These are phyloP conservation scores for Castanopsis chinensis DNA, from an alignment of 306 rosid genomes.

Conservation along the genomic window DNA sequence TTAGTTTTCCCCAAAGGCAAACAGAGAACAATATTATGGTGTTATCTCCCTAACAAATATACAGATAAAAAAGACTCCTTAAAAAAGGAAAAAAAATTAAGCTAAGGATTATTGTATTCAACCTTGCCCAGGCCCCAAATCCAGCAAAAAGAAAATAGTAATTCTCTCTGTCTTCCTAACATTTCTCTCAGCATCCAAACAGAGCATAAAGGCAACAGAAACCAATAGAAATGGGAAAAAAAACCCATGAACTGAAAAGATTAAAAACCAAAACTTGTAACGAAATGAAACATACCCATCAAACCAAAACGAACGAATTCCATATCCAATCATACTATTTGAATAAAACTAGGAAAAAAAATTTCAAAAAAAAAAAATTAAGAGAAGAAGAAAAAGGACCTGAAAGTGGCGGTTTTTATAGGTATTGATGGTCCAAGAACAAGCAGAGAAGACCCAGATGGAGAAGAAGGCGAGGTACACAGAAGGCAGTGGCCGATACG, in stretches of 20 bases:
- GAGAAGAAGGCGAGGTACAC: conserved; percentile 69
- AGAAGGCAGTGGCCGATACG: conserved; percentile 72
- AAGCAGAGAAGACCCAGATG: conserved; percentile 81
- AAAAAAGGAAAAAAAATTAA: neutral
- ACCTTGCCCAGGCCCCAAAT: neutral
- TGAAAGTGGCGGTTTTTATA: conserved; percentile 81
- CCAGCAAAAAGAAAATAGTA: too few relatives aligned
- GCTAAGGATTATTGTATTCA: neutral
- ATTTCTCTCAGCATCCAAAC: conserved; percentile 10
- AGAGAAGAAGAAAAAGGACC: conserved; percentile 36
- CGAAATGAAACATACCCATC: neutral
- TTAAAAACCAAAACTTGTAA: neutral
- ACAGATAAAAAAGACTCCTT: neutral
- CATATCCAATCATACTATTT: neutral
- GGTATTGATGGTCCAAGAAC: conserved; percentile 85
- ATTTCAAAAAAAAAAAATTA: neutral
- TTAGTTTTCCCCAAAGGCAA: neutral
- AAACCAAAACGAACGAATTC: neutral
- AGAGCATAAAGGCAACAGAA: neutral
- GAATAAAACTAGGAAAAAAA: neutral
- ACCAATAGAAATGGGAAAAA: too few relatives aligned
- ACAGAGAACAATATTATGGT: neutral
- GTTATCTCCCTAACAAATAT: too few relatives aligned
- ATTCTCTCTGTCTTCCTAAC: too few relatives aligned
- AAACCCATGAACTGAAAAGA: neutral